Percentiles rank a stretch among this genome's conserved stretches.
Evolutionary conservation across 148 eudicot species (phyloP).

Genomic region (Heliosperma pusillum): DNA sequence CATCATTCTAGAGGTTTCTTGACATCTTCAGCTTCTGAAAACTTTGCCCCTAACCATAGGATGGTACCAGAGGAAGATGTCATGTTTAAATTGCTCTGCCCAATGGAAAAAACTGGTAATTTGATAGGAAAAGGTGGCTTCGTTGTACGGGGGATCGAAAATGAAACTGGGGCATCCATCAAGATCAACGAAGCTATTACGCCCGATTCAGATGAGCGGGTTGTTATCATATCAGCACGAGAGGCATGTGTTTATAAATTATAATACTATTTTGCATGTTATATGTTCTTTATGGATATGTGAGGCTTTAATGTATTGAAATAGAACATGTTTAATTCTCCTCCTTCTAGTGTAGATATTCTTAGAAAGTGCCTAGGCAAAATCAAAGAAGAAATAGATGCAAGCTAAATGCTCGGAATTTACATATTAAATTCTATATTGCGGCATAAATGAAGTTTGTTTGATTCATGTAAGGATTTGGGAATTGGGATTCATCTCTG

Average conservation of each 20-base stretch:
- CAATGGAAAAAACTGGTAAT: constrained; percentile 45
- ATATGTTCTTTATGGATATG: neutral
- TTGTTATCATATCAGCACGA: constrained; percentile 50
- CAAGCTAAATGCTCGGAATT: neutral
- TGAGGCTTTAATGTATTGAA: neutral
- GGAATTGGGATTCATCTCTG: neutral
- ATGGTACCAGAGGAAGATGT: constrained; percentile 53
- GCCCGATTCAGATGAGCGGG: constrained; percentile 49
- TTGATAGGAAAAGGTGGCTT: constrained; percentile 63
- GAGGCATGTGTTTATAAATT: constrained; percentile 41
- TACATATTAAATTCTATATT: neutral
- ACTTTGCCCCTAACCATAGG: constrained; percentile 36
- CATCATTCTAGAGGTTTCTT: constrained; percentile 33
- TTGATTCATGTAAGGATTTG: neutral
- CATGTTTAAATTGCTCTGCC: constrained; percentile 47
- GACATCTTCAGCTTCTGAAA: constrained; percentile 32
- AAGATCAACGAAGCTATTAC: constrained; percentile 42
- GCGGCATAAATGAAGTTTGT: neutral
- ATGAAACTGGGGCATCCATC: constrained; percentile 59
- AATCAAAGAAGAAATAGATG: neutral
- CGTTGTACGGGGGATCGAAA: constrained; percentile 38
- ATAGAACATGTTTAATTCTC: neutral
- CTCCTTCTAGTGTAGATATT: neutral
- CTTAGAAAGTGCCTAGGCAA: neutral
- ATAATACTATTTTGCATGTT: neutral